These are phyloP conservation scores for Metschnikowia reukaufii DNA, from an alignment of 805 yeast species.

Conservation along the genomic window DNA sequence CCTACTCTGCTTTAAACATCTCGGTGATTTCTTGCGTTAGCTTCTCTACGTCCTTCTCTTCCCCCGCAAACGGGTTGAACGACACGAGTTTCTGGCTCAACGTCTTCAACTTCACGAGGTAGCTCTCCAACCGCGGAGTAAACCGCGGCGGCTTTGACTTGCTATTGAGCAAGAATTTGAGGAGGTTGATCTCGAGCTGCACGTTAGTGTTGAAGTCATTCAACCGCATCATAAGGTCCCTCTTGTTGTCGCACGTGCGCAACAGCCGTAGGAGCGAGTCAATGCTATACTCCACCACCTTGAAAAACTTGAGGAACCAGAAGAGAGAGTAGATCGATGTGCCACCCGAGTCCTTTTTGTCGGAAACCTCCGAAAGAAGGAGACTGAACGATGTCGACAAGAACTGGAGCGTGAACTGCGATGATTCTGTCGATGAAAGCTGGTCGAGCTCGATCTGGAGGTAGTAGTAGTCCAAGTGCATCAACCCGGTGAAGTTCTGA, in stretches of 20 bases:
- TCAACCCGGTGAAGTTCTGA: constrained; percentile 33
- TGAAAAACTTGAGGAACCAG: constrained; percentile 38
- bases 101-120: constrained; percentile 14
- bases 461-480: constrained; percentile 41
- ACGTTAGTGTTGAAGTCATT: constrained; percentile 35
- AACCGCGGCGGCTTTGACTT: constrained; percentile 12
- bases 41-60: constrained; percentile 12
- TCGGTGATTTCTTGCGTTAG: constrained; percentile 8
- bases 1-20: too few species aligned
- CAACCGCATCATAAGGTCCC: constrained; percentile 25
- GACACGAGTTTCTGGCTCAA: constrained; percentile 22
- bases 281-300: constrained; percentile 34
- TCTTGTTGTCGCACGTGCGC: constrained; percentile 8
- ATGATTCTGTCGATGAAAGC: constrained; percentile 36
- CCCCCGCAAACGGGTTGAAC: constrained; percentile 22
- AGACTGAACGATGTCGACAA: constrained; percentile 40
- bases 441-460: constrained; percentile 43
- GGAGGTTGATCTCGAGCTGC: constrained; percentile 34
- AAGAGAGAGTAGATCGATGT: constrained; percentile 26
- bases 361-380: constrained; percentile 23
- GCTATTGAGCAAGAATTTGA: constrained; percentile 25
- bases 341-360: constrained; percentile 18
- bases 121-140: constrained; percentile 10
- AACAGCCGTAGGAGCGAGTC: constrained; percentile 24
- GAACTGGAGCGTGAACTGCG: constrained; percentile 43